Base-by-base conservation (phyloP, 2,329 filamentous ascomycete species). In the Clonostachys byssicola region DNA sequence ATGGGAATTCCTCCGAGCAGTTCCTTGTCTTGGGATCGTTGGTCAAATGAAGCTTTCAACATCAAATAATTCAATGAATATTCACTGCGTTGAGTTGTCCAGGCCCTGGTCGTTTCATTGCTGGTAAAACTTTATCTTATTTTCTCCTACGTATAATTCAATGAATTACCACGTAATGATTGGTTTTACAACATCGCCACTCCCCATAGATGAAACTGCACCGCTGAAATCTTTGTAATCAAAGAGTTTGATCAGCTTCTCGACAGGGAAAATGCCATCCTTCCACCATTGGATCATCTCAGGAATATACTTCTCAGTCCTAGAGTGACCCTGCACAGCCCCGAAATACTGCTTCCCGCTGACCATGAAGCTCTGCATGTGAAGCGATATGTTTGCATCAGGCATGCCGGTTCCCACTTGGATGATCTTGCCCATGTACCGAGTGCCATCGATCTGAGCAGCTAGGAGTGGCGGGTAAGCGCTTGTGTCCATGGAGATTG, bases 401-500 rank as follows among this genome's bases (percentile, higher is more conserved):
- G 69, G 64, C 39, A 70, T 67, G 6, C 74, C 66, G 0, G 69
- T 70, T 1, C 77, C 76, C 16, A 80, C 71, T 52, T 77, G 71
- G 6, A 78, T 65, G 23, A 77, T 64, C 50, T 71, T 72, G 2
- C 74, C 77, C 48, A 66, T 66, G 33, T 68, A 67, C 12, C 70
- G 59, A 6, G 73, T 66, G 34, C 66, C 66, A 3, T 70, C 61
- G 3, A 77, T 50, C 2, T 65, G 67, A 5, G 69, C 68, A 9
- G 68, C 60, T 14, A 78, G 46, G 3, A 57, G 45, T 58, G 47
- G 77, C 50, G 38, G 66, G 49, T 36, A 67, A 0, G 73, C 77
- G 2, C 73, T 78, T 0, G 75, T 78, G 46, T 80, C 77, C 44
- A 80, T 64, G 5, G 65, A 65, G 34, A 77, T 60, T 3, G 67